These are phyloP conservation scores for Macrolepiota dolichaula DNA, from an alignment of 768 basidiomycete genomes.

Conservation along the genomic window DNA sequence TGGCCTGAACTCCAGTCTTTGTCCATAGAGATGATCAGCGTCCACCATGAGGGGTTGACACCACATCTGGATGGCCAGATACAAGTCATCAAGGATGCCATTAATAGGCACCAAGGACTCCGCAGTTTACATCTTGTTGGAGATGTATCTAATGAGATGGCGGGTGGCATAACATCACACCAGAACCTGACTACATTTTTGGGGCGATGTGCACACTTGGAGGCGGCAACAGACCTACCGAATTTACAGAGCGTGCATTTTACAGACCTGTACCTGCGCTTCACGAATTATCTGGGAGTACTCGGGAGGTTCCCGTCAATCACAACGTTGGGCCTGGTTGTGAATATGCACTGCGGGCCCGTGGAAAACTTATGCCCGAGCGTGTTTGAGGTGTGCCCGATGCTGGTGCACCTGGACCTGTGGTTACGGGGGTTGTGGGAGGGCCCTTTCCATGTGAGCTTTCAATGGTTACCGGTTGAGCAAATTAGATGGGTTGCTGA, in stretches of 20 bases:
- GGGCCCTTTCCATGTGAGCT: neutral
- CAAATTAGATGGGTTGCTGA: neutral
- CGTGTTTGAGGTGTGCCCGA: neutral
- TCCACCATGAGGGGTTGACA: neutral
- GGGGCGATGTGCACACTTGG: neutral
- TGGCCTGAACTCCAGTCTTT: neutral
- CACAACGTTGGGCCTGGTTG: neutral
- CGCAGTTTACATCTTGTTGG: neutral
- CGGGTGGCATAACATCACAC: neutral
- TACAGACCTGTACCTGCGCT: conserved; percentile 1
- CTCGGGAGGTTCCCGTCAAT: neutral
- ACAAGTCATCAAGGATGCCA: neutral
- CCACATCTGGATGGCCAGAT: neutral
- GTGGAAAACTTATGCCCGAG: neutral
- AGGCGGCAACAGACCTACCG: neutral
- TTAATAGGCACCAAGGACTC: neutral
- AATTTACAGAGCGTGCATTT: neutral
- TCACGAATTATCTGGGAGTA: neutral
- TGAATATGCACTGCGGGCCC: neutral
- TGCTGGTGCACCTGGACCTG: conserved; percentile 1
- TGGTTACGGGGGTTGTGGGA: neutral
- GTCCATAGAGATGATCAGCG: neutral
- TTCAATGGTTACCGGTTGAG: neutral
- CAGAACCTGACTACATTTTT: neutral
- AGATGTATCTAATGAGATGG: neutral